These are phyloP conservation scores for Populus deltoides DNA, from an alignment of 345 rosid genomes.

Conservation along the genomic window DNA sequence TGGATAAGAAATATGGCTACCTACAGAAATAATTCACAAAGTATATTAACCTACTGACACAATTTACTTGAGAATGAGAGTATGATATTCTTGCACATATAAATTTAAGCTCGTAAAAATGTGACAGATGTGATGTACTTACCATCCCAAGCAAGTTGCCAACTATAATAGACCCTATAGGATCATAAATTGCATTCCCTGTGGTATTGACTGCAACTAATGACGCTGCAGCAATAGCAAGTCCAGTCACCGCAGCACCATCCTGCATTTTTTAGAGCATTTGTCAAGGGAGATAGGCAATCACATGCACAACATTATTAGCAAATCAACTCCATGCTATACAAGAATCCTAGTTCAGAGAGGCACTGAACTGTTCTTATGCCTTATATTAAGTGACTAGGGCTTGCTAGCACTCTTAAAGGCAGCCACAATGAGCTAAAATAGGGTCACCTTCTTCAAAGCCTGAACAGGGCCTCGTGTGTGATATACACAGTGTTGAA, in stretches of 20 bases:
- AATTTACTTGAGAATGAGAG: neutral
- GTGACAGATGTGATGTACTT: constrained; percentile 12
- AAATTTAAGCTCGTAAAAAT: neutral
- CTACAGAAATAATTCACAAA: constrained; percentile 31
- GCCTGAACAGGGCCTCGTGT: neutral
- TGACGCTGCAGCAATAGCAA: constrained; percentile 85
- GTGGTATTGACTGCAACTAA: constrained; percentile 79
- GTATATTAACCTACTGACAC: too few species aligned
- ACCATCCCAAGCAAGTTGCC: constrained; percentile 98
- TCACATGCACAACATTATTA: neutral
- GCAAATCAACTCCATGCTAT: neutral
- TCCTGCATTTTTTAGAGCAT: constrained; percentile 48
- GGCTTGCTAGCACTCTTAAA: too few species aligned
- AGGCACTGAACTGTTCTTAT: neutral
- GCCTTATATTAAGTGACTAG: neutral
- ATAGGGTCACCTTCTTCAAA: neutral
- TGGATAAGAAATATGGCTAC: constrained; percentile 98
- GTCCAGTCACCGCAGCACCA: constrained; percentile 97
- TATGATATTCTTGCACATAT: neutral
- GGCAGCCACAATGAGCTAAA: neutral
- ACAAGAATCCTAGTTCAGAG: neutral
- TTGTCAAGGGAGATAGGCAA: neutral
- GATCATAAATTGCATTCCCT: constrained; percentile 91
- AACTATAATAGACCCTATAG: constrained; percentile 85
- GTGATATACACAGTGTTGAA: neutral